Evolutionary conservation across 495 filamentous ascomycete genomes (phyloP), one percentile per base, ranked within the genome.

Genomic region (Xylaria intraflava): DNA sequence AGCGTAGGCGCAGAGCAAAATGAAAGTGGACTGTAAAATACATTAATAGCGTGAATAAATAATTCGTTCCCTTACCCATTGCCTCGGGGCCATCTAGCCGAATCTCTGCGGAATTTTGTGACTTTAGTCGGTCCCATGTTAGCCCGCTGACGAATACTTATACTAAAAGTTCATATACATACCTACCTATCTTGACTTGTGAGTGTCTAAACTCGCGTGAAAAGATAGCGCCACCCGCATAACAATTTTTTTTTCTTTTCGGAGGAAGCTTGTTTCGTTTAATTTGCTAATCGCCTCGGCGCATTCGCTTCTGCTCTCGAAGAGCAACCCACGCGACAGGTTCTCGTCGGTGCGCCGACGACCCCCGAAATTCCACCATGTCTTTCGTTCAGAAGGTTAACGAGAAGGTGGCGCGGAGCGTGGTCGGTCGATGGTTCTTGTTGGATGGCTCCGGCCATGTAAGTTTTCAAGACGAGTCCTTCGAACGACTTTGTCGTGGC

Each of bases 391-490:
- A 49, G 11, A 20, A 24, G 23, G 33, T 72, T 62, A 85, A 87
- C 61, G 44, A 66, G 38, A 71, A 66, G 61, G 70, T 86, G 56
- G 83, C 80, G 51, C 57, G 65, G 46, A 80, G 79, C 61, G 70
- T 76, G 31, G 75, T 90, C 52, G 88, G 88, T 44, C 73, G 75
- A 46, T 88, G 83, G 74, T 91, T 91, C 70, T 77, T 78, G 40
- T 75, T 91, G 16, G 86, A 90, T 55, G 82, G 82, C 61, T 87
- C 77, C 27, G 86, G 87, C 54, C 84, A 88, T 76, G 83, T 87
- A 76, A 73, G 83, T 62, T 2, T n/a, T 11, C 35, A 60, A 31
- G 26, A 1, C 6, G 1, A 31, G 41, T 11, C 23, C 44, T 22
- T 29, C 24, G 17, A 31, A 17, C 23, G 33, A 12, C n/a, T n/a